Evolutionary conservation across 2,329 filamentous ascomycete species (phyloP), one percentile per base, ranked within the genome.

Genomic region (Ophiostoma australiae): DNA sequence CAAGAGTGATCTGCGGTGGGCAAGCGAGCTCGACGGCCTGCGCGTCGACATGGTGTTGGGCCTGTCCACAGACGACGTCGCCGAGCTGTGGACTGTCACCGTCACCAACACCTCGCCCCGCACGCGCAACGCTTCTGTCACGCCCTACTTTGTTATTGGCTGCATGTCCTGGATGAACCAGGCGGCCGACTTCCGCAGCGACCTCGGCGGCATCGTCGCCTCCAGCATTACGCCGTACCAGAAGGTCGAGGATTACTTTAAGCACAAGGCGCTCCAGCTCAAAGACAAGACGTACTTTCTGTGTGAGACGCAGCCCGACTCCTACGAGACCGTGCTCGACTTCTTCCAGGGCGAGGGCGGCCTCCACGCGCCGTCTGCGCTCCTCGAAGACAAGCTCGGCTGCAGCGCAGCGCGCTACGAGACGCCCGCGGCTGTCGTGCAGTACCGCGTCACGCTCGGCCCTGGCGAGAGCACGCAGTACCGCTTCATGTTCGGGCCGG

Each of bases 131-230:
- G 76, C 87, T 73, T 84, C 84, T 76, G 77, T 87, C 39, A 86
- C 85, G 72, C 85, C 85, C 0, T 86, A 86, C 74, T 87, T 87
- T 77, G 82, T 84, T 48, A 81, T 87, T 70, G 85, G 85, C n/a
- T 86, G 85, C 78, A 86, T 86, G 84, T 87, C 85, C 17, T 87
- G 85, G 85, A 87, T 87, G 85, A 87, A 86, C 76, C 85, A 86
- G 76, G 84, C 84, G 41, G 85, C 82, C 48, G 82, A 85, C 73
- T 87, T 84, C 79, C 80, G 82, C 31, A 70, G 78, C 6, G 82
- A 85, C 11, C 79, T 86, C 27, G 79, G 79, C 31, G 85, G 83
- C 33, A 79, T 87, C 15, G 80, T 87, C 13, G 84, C 80, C 33
- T 85, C 79, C 76, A 82, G 82, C 75, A 82, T 86, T 72, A 86